These are phyloP conservation scores for maize (Zea mays) DNA, from an alignment of 176 grass and related monocot species.

Conservation along the genomic window DNA sequence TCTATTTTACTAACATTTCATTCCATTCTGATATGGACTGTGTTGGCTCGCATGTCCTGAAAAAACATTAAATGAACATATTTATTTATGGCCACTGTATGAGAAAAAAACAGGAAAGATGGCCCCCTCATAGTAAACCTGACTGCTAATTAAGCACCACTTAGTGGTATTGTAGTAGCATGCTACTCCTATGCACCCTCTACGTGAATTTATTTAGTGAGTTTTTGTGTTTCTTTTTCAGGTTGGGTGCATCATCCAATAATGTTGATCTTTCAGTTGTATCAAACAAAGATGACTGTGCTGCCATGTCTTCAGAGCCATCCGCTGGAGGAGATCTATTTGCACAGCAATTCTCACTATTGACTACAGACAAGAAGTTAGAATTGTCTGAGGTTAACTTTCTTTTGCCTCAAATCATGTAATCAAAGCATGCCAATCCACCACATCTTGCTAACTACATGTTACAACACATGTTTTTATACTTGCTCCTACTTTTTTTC, in stretches of 20 bases:
- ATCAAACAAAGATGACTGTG: constrained; percentile 39
- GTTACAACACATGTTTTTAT: constrained; percentile 12
- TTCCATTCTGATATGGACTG: background rate
- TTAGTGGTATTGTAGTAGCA: background rate
- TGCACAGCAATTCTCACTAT: constrained; percentile 15
- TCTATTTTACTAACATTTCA: constrained; percentile 25
- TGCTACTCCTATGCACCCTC: background rate
- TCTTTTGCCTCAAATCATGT: constrained; percentile 4
- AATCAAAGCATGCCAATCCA: background rate
- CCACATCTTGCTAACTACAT: constrained; percentile 10
- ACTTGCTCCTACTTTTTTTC: constrained; percentile 19
- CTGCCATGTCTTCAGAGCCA: constrained; percentile 39
- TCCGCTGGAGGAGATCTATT: constrained; percentile 39
- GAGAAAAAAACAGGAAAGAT: too few species aligned
- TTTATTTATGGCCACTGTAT: too few species aligned
- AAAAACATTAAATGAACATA: background rate
- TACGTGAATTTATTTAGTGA: background rate
- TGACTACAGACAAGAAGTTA: constrained; percentile 16
- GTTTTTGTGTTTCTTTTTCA: constrained; percentile 3
- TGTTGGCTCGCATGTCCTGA: background rate
- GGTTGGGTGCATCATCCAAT: constrained; percentile 72
- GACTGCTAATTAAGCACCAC: background rate
- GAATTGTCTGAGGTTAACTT: constrained; percentile 39
- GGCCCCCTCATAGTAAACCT: too few species aligned
- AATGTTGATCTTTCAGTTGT: constrained; percentile 61